phyloP scores from a whole-genome alignment of 805 yeast genomes.

The Kuraishia ogatae region DNA sequence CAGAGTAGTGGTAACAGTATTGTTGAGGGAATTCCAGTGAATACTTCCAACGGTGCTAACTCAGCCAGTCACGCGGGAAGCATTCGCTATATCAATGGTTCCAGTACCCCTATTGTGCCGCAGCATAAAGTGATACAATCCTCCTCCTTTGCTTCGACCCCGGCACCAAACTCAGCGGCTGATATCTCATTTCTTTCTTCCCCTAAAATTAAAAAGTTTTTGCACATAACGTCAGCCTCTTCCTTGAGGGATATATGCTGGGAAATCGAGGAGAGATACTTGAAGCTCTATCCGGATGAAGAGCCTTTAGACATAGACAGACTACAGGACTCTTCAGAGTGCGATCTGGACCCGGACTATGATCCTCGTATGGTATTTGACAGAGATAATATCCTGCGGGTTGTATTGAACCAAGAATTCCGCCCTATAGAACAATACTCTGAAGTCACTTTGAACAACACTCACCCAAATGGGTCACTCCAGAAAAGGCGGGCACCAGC shows the following conservation, averaged over 20 bases:
- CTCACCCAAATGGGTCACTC: neutral
- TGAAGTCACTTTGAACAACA: neutral
- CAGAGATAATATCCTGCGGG: constrained; percentile 35
- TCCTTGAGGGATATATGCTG: constrained; percentile 39
- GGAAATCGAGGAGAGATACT: constrained; percentile 48
- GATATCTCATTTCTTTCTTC: constrained; percentile 8
- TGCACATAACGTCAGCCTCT: constrained; percentile 51
- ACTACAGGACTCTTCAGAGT: constrained; percentile 57
- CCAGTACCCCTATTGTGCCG: constrained; percentile 17
- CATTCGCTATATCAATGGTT: constrained; percentile 7
- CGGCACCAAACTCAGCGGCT: neutral
- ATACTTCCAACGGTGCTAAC: neutral
- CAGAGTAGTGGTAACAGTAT: neutral
- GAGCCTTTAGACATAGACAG: constrained; percentile 45
- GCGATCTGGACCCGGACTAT: constrained; percentile 79
- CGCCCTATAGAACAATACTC: neutral
- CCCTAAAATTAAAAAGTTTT: constrained; percentile 37
- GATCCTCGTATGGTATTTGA: constrained; percentile 56
- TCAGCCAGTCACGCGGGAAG: neutral
- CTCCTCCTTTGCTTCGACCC: neutral
- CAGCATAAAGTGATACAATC: neutral
- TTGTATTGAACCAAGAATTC: constrained; percentile 32
- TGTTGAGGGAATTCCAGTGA: neutral
- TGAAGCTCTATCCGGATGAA: constrained; percentile 57
- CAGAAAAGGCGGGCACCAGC: neutral